These are phyloP conservation scores for Podosphaera leucotricha DNA, from an alignment of 2,329 filamentous ascomycete genomes.

Conservation along the genomic window DNA sequence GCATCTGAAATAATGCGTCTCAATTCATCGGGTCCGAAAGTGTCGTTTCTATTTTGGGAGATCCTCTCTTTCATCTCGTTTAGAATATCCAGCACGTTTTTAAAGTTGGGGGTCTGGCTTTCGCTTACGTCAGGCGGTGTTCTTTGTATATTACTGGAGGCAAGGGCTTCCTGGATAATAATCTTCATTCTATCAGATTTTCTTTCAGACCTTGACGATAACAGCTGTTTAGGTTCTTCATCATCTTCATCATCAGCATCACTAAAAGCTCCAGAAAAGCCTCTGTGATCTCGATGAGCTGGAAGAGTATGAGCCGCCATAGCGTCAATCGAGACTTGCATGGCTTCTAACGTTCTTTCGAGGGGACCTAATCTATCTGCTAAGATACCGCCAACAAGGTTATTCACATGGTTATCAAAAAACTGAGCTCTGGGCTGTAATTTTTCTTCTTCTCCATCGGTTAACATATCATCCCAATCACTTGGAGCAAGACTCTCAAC, in stretches of 20 bases:
- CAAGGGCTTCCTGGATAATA: slow-evolving; percentile 49
- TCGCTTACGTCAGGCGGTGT: background rate
- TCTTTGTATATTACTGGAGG: background rate
- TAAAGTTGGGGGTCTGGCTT: slow-evolving; percentile 5
- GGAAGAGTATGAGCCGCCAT: slow-evolving; percentile 31
- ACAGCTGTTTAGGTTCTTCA: slow-evolving; percentile 38
- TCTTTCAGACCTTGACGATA: slow-evolving; percentile 57
- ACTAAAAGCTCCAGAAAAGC: slow-evolving; percentile 46
- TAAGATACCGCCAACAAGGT: slow-evolving; percentile 56
- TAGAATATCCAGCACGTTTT: slow-evolving; percentile 26
- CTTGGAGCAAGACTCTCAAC: slow-evolving; percentile 30
- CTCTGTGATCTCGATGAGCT: slow-evolving; percentile 35
- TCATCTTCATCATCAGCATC: slow-evolving; percentile 93
- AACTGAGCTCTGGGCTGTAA: slow-evolving; percentile 61
- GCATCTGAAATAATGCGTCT: slow-evolving; percentile 39
- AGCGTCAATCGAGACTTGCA: slow-evolving; percentile 43
- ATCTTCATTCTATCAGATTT: slow-evolving; percentile 62
- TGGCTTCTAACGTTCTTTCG: slow-evolving; percentile 52
- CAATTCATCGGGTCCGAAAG: slow-evolving; percentile 28
- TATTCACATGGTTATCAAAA: slow-evolving; percentile 78
- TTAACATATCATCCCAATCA: slow-evolving; percentile 62
- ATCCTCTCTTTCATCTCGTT: slow-evolving; percentile 35
- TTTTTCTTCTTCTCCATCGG: slow-evolving; percentile 59
- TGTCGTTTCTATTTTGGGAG: slow-evolving; percentile 20
- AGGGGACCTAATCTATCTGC: slow-evolving; percentile 58